Percentiles rank a stretch among this genome's conserved stretches.
These are phyloP conservation scores for Collybia sp. DNA, from an alignment of 768 basidiomycete species.

Conservation along the genomic window DNA sequence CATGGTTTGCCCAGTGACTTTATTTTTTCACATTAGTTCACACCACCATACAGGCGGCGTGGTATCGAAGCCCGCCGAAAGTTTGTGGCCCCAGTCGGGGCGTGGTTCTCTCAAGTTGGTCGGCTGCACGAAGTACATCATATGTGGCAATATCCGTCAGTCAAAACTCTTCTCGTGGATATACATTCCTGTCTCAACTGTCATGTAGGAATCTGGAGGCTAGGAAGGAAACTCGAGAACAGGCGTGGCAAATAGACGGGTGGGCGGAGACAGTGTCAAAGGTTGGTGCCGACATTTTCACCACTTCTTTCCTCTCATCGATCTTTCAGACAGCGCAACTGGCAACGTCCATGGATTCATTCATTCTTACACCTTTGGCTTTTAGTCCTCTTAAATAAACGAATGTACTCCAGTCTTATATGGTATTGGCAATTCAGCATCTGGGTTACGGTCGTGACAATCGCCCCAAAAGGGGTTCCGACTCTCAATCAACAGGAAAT, in stretches of 20 bases:
- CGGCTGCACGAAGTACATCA: conserved; percentile 88
- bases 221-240: conserved; percentile 80
- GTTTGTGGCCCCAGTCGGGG: conserved; percentile 81
- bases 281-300: conserved; percentile 34
- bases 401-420: too few species aligned
- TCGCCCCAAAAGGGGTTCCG: too few species aligned
- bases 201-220: conserved; percentile 60
- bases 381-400: conserved; percentile 82
- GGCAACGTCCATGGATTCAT: conserved; percentile 81
- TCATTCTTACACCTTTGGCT: conserved; percentile 73
- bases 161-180: conserved; percentile 11
- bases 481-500: too few species aligned
- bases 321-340: conserved; percentile 77
- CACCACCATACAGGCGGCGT: conserved; percentile 54
- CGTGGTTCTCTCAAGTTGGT: conserved; percentile 91
- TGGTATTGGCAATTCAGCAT: too few species aligned
- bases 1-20: conserved; percentile 55
- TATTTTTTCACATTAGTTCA: neutral
- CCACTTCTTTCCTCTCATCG: conserved; percentile 7
- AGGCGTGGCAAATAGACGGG: conserved; percentile 91
- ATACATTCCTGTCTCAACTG: conserved; percentile 5
- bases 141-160: conserved; percentile 95
- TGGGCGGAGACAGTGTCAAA: conserved; percentile 95
- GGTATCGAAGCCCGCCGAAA: conserved; percentile 92
- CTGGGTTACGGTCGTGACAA: too few species aligned